Evolutionary conservation across 768 basidiomycete species (phyloP), one percentile per base, ranked within the genome.

Genomic region (Leccinum boreale): DNA sequence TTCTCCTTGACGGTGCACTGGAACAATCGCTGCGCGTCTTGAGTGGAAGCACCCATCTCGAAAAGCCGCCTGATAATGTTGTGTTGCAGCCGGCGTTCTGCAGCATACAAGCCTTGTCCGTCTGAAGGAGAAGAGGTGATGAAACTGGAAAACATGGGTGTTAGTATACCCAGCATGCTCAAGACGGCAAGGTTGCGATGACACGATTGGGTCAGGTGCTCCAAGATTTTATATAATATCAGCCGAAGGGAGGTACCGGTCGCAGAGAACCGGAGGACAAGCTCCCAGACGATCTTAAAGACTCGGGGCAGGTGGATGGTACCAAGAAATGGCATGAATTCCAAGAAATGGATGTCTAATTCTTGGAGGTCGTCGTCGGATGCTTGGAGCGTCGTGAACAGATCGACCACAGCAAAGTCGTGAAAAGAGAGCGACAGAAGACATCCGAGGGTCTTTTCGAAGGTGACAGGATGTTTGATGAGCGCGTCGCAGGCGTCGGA

Each of bases 181-280:
- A 93, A 73, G 10, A 88, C 73, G 10, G 84, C 86, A 21, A 84
- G 84, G 65, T 92, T 92, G 35, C 86, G 77, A 69, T 92, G 91
- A 57, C 78, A 84, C 29, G 79, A 75, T 7, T 75, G 74, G 5
- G 82, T 79, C 3, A 92, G 75, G 3, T 81, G 74, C 58, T 92
- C 91, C 52, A 90, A 71, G 11, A 89, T 69, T 63, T 81, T 86
- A 68, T 81, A 81, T 8, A 85, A 68, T 21, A 78, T 76, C 57
- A 83, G 81, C 11, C 85, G 81, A 62, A 85, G 71, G 17, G 72
- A 63, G 1, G 64, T 49, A 54, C 80, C 77, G 28, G 73, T 71
- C 35, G 69, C 59, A 35, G 68, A 65, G 21, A 70, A 65, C 39
- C 71, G 75, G 42, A 75, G 72, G 12, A 81, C 68, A 19, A 81